A percentile compares a stretch with the other conserved stretches of the same genome.
Evolutionary conservation across 2,329 filamentous ascomycete genomes (phyloP).

Genomic region (Fusarium papillatum): DNA sequence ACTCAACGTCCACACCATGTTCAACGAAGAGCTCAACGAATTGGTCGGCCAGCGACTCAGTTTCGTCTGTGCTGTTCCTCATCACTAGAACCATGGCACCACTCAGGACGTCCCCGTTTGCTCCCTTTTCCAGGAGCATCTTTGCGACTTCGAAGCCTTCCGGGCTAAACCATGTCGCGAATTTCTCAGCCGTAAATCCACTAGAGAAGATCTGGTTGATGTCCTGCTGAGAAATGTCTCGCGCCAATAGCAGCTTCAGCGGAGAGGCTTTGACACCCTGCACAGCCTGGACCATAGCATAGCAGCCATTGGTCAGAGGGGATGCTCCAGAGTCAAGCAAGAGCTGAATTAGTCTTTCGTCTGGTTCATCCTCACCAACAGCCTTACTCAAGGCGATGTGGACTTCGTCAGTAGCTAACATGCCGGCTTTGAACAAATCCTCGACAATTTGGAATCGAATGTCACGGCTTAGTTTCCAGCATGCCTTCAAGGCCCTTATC

Average conservation of each 20-base stretch:
- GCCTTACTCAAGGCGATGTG: constrained; percentile 64
- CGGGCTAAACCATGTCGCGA: constrained; percentile 60
- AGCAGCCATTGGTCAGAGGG: constrained; percentile 63
- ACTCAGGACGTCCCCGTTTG: constrained; percentile 59
- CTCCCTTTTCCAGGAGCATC: constrained; percentile 64
- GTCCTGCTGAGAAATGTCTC: constrained; percentile 56
- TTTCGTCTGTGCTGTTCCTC: constrained; percentile 54
- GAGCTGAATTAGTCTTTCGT: constrained; percentile 60
- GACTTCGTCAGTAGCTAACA: constrained; percentile 62
- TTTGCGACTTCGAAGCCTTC: constrained; percentile 61
- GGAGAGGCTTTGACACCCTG: constrained; percentile 53
- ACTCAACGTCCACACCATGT: constrained; percentile 62
- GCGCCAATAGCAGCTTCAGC: constrained; percentile 58
- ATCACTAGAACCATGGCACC: constrained; percentile 61
- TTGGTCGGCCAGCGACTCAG: constrained; percentile 54
- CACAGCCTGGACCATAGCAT: constrained; percentile 64
- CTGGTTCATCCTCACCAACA: constrained; percentile 66
- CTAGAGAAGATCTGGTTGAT: constrained; percentile 60
- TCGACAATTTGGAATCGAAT: constrained; percentile 61
- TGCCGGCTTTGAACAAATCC: constrained; percentile 65
- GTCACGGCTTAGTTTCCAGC: constrained; percentile 63
- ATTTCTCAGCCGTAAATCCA: constrained; percentile 57
- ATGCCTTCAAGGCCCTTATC: constrained; percentile 65
- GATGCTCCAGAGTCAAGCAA: constrained; percentile 66
- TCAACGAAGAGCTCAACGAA: constrained; percentile 58